Conservation (phyloP, 768 basidiomycete species). For the Kwoniella sp. region DNA sequence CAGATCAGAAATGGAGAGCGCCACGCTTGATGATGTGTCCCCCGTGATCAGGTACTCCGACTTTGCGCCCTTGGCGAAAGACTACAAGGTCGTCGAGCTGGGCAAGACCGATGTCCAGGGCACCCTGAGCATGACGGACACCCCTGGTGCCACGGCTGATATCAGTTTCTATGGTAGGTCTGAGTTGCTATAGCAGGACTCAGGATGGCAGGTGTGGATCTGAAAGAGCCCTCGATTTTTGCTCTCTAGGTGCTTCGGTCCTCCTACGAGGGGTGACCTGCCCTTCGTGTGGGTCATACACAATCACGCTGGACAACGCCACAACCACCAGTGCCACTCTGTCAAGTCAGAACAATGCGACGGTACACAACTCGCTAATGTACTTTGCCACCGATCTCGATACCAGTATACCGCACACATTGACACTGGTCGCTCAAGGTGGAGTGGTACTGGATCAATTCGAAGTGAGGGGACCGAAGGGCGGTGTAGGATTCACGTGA, state of each 20-base stretch:
- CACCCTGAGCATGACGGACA: slow-evolving; percentile 30
- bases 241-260: slow-evolving; percentile 25
- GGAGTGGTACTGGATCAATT: slow-evolving; percentile 33
- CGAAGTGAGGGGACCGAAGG: slow-evolving; percentile 23
- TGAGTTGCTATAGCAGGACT: neutral
- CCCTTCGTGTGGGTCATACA: slow-evolving; percentile 18
- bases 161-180: slow-evolving; percentile 32
- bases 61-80: slow-evolving; percentile 8
- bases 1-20: slow-evolving; percentile 7
- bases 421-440: slow-evolving; percentile 16
- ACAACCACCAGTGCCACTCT: slow-evolving; percentile 7
- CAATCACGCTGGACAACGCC: slow-evolving; percentile 17
- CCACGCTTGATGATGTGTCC: slow-evolving; percentile 15
- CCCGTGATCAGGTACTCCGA: slow-evolving; percentile 14
- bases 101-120: slow-evolving; percentile 8
- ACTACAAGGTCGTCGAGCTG: neutral
- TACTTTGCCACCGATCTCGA: slow-evolving; percentile 36
- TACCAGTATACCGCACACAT: slow-evolving; percentile 16
- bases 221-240: too few species aligned
- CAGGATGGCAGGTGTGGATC: too few species aligned
- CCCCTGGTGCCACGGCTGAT: slow-evolving; percentile 24
- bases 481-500: slow-evolving; percentile 26
- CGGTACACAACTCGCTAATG: slow-evolving; percentile 24
- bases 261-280: slow-evolving; percentile 23
- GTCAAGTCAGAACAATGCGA: slow-evolving; percentile 8